Evolutionary conservation across 2,329 filamentous ascomycete genomes (phyloP), one percentile per base, ranked within the genome.

Genomic region (Nothopassalora personata): DNA sequence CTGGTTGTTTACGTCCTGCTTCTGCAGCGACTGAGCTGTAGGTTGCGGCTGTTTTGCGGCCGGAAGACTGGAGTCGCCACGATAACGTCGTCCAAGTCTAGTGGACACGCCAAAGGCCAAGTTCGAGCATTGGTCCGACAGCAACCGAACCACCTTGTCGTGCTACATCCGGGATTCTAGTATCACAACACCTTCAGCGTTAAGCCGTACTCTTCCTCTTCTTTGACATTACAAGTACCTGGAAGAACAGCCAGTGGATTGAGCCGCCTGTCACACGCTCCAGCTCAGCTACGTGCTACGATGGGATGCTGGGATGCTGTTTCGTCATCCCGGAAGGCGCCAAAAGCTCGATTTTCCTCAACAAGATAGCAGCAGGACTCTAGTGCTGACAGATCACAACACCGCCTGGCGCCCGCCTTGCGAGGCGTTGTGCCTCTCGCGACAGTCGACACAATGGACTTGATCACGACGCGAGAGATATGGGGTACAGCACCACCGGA

Each of bases 401-500:
- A 30, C 45, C 50, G 23, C 43, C 58, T 18, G 39, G 53, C 58
- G 62, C 59, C 61, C 59, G 61, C 59, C 63, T 58, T 47, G 33
- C 47, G 43, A 34, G 61, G 61, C 60, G 56, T 57, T 59, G 60
- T 45, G 45, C 54, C 31, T 53, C 23, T 30, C 34, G 27, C 27
- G 45, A 19, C 18, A 28, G 19, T 57, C 33, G 30, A 60, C 47
- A 57, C 59, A 33, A 58, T 65, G 39, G 55, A 65, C 46, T 13
- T 53, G 18, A 34, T 34, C 27, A 19, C 4, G 8, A 1, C 30
- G n/a, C 61, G 67, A 43, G 57, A 61, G 36, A 68, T 83, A 28
- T 82, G 81, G 72, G 73, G 77, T 58, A 70, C 71, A 55, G 73
- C 73, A 27, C 80, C 81, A 23, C 84, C 83, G 28, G 75, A 76